Percentiles rank a stretch among this genome's conserved stretches.
These are phyloP conservation scores for Croton setiger DNA, from an alignment of 441 rosid species.

Conservation along the genomic window DNA sequence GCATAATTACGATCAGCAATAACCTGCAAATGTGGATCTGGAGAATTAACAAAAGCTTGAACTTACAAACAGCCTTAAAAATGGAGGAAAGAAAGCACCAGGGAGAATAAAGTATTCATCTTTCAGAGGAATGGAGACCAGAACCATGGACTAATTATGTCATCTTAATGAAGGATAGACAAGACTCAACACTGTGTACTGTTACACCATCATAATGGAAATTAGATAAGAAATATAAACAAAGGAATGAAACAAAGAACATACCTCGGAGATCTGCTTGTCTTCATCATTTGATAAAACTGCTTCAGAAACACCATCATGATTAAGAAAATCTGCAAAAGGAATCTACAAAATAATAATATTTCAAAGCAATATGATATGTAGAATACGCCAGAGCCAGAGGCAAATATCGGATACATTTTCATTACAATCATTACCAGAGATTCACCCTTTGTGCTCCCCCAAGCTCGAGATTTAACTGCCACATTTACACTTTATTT, in stretches of 20 bases:
- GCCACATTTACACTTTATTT: conserved; percentile 15
- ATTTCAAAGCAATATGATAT: conserved; percentile 19
- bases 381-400: conserved; percentile 10
- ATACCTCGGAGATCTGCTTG: conserved; percentile 67
- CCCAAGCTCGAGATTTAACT: conserved; percentile 95
- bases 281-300: conserved; percentile 61
- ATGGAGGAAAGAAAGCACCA: not conserved
- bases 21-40: conserved; percentile 48
- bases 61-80: not conserved
- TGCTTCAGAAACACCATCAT: conserved; percentile 68
- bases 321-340: conserved; percentile 89
- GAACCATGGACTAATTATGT: not conserved
- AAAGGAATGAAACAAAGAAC: conserved; percentile 18
- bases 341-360: conserved; percentile 59
- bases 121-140: conserved; percentile 1
- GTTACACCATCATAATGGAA: not conserved
- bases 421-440: conserved; percentile 47
- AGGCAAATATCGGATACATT: conserved; percentile 14
- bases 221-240: conserved; percentile 10
- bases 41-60: not conserved
- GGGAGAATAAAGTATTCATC: not conserved
- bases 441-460: conserved; percentile 57
- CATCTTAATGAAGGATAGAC: not conserved
- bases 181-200: not conserved
- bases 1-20: conserved; percentile 65